Percentiles rank a stretch among this genome's conserved stretches.
phyloP scores from a whole-genome alignment of 106 monocot genomes.

The Xerophyta viscosa region DNA sequence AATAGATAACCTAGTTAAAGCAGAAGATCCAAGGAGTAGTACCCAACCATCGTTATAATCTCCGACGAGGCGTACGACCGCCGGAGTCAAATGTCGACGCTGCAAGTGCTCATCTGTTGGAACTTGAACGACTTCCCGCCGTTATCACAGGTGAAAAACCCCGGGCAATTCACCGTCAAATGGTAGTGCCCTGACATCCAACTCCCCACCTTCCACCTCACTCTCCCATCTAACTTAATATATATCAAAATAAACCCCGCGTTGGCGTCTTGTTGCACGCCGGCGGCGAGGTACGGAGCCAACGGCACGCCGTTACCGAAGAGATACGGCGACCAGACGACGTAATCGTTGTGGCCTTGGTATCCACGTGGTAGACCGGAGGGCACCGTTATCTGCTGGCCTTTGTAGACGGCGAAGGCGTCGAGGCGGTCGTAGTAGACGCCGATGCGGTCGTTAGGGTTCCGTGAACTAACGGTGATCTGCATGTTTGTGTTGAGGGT shows the following conservation, averaged over 20 bases:
- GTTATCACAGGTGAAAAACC: slow-evolving; percentile 14
- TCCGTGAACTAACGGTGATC: slow-evolving; percentile 44
- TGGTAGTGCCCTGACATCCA: slow-evolving; percentile 52
- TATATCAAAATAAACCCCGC: slow-evolving; percentile 31
- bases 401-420: slow-evolving; percentile 54
- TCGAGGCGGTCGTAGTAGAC: slow-evolving; percentile 43
- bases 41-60: background rate
- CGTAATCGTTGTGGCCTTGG: slow-evolving; percentile 49
- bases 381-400: slow-evolving; percentile 51
- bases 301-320: slow-evolving; percentile 32
- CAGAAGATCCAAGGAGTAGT: background rate
- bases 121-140: slow-evolving; percentile 12
- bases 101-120: slow-evolving; percentile 31
- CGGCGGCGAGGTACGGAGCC: slow-evolving; percentile 8
- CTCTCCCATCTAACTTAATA: slow-evolving; percentile 28
- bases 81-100: slow-evolving; percentile 22
- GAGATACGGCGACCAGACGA: slow-evolving; percentile 47
- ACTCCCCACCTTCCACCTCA: slow-evolving; percentile 64
- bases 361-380: slow-evolving; percentile 20
- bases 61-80: background rate
- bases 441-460: slow-evolving; percentile 51
- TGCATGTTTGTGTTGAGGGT: slow-evolving; percentile 27
- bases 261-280: slow-evolving; percentile 19
- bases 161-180: slow-evolving; percentile 30
- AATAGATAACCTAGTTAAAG: no score